Conservation (phyloP, 2,329 filamentous ascomycete genomes). For the Malbranchea zuffiana region DNA sequence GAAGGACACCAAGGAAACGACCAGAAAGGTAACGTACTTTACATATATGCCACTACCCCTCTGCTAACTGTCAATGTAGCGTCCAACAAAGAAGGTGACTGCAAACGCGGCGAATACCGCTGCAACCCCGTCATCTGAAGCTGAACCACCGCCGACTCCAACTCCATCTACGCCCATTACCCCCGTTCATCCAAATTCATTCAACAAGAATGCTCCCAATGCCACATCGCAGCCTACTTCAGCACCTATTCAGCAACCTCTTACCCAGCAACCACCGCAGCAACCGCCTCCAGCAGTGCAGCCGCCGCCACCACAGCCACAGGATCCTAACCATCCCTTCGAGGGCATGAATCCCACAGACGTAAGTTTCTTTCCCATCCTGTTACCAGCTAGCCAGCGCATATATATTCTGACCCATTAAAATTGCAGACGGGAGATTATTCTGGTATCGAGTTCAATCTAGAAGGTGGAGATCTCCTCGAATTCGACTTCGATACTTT, state of each 20-base stretch:
- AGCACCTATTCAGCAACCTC: slow-evolving; percentile 17
- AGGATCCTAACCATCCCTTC: slow-evolving; percentile 18
- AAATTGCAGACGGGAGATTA: slow-evolving; percentile 23
- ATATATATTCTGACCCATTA: neutral
- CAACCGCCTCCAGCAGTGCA: slow-evolving; percentile 18
- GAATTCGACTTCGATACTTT: slow-evolving; percentile 58
- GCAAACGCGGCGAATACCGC: slow-evolving; percentile 30
- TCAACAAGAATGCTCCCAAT: slow-evolving; percentile 32
- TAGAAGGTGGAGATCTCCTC: slow-evolving; percentile 38
- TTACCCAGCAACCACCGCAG: slow-evolving; percentile 22
- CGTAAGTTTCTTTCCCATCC: slow-evolving; percentile 21
- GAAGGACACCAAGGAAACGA: slow-evolving; percentile 44
- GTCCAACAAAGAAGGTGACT: slow-evolving; percentile 30
- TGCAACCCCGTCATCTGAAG: slow-evolving; percentile 36
- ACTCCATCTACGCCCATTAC: slow-evolving; percentile 41
- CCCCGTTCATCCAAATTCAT: slow-evolving; percentile 37
- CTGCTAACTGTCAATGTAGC: slow-evolving; percentile 21
- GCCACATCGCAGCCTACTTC: slow-evolving; percentile 23
- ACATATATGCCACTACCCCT: slow-evolving; percentile 5
- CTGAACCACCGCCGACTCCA: slow-evolving; percentile 38
- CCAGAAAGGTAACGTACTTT: slow-evolving; percentile 36
- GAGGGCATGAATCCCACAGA: slow-evolving; percentile 17
- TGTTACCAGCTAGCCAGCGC: neutral
- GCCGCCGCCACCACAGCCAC: slow-evolving; percentile 12
- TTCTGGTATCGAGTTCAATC: slow-evolving; percentile 35